These are phyloP conservation scores for Paraurostyla sp. DNA, from an alignment of 73 alveolate species.

Conservation along the genomic window DNA sequence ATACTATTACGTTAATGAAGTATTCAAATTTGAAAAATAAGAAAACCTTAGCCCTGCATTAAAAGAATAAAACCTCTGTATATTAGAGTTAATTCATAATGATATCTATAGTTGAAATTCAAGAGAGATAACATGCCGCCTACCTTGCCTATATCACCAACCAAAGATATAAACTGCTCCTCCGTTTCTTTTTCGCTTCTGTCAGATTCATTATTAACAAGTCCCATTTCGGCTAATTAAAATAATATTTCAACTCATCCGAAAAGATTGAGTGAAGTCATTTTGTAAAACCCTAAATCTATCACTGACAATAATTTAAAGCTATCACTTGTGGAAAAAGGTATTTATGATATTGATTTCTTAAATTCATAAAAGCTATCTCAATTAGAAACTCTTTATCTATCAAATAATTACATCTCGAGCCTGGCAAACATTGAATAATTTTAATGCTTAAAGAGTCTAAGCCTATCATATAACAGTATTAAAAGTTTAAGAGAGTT, in stretches of 20 bases:
- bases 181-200: slow-evolving; percentile 11
- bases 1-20: not conserved
- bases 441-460: not conserved
- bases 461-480: not conserved
- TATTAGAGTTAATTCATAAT: not conserved
- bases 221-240: not conserved
- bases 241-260: not conserved
- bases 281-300: slow-evolving; percentile 25
- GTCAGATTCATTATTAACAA: slow-evolving; percentile 3
- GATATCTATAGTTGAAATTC: not conserved
- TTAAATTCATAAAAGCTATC: not conserved
- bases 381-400: slow-evolving; percentile 5
- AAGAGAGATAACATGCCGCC: not conserved
- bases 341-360: not conserved
- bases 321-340: slow-evolving; percentile 8
- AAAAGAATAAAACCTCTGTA: not conserved
- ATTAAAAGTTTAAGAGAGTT: not conserved
- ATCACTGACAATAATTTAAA: slow-evolving; percentile 7
- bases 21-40: not conserved
- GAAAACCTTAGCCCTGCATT: not conserved
- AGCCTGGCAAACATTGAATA: not conserved
- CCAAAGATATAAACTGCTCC: no score
- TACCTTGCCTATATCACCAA: no score
- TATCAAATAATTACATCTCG: not conserved
- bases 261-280: not conserved